These are phyloP conservation scores for Odonthalia washingtoniensis DNA, from an alignment of 31 red algal genomes.

Conservation along the genomic window DNA sequence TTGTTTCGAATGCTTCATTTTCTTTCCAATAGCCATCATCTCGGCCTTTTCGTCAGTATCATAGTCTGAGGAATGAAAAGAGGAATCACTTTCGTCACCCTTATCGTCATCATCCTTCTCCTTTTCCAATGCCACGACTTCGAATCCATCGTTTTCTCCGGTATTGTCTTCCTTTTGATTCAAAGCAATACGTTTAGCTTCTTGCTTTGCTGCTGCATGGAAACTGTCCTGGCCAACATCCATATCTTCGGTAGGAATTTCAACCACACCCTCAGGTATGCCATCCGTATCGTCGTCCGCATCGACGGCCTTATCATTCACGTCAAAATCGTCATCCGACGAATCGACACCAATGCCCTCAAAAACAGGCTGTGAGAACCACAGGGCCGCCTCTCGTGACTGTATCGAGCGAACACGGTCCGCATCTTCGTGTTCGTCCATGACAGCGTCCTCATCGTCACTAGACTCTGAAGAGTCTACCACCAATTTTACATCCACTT, in stretches of 20 bases:
- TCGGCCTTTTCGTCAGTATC: conserved; percentile 86
- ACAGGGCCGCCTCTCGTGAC: conserved; percentile 77
- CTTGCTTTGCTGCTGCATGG: conserved; percentile 35
- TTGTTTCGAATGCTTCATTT: conserved; percentile 72
- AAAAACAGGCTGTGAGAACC: conserved; percentile 86
- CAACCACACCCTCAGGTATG: background rate
- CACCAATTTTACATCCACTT: conserved; percentile 20
- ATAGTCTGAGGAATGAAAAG: conserved; percentile 76
- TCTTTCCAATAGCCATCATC: conserved; percentile 79
- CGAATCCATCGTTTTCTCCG: conserved; percentile 52
- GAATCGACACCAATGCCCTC: conserved; percentile 51
- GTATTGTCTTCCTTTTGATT: conserved; percentile 36
- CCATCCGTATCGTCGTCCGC: background rate
- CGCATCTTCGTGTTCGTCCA: conserved; percentile 55
- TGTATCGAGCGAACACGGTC: background rate
- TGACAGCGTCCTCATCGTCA: conserved; percentile 59
- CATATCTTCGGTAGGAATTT: background rate
- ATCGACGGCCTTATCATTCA: background rate
- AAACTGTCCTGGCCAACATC: conserved; percentile 44
- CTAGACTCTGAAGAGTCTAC: conserved; percentile 69
- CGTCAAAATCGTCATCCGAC: conserved; percentile 40
- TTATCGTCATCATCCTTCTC: conserved; percentile 16
- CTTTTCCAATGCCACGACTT: conserved; percentile 51
- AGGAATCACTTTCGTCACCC: conserved; percentile 48
- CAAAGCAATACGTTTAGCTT: conserved; percentile 34